Base-by-base conservation (phyloP, 2,329 filamentous ascomycete species). In the Fusarium oligoseptatum region DNA sequence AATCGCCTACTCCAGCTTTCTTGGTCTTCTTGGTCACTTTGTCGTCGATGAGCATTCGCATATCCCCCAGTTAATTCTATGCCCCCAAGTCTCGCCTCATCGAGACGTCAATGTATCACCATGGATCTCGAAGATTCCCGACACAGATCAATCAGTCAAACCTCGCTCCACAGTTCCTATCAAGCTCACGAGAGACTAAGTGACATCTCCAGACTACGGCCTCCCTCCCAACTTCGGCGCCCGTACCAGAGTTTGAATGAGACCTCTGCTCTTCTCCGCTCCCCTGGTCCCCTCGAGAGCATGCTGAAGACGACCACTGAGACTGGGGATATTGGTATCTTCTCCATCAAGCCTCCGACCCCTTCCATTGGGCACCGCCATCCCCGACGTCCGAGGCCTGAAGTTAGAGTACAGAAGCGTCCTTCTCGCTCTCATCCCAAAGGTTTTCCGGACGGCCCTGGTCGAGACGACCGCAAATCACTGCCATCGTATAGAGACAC, bases 261-360 rank as follows among this genome's bases (percentile, higher is more conserved):
- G 65, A 86, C 86, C 65, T 78, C 82, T 34, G 78, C 80, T 32
- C 81, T 87, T 60, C 83, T 87, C 15, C 83, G 82, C 55, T 88
- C 84, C 1, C 88, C 89, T 0, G 88, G 87, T 6, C 88, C 88
- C 2, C 82, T 92, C n/a, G 87, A 91, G 74, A 88, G 89, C 79
- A 92, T 92, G 90, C 83, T 92, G 68, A 92, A 89, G 82, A 92
- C 88, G 4, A 91, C 89, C 1, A 92, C 90, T 1, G 91, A 92
- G 77, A 91, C 90, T 10, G 90, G 90, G n/a, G 89, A 92, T 74
- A 90, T 91, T 73, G 90, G 89, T 6, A 81, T 88, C 60, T 92
- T 91, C 79, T 90, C 88, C 61, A 89, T 90, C 74, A 85, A 76
- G 39, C 74, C 77, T 4, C 62, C 71, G 41, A 36, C 70, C 11